A percentile compares a stretch with the other conserved stretches of the same genome.
phyloP scores from a whole-genome alignment of 78 protist species.

The Dictyostelium discoideum region DNA sequence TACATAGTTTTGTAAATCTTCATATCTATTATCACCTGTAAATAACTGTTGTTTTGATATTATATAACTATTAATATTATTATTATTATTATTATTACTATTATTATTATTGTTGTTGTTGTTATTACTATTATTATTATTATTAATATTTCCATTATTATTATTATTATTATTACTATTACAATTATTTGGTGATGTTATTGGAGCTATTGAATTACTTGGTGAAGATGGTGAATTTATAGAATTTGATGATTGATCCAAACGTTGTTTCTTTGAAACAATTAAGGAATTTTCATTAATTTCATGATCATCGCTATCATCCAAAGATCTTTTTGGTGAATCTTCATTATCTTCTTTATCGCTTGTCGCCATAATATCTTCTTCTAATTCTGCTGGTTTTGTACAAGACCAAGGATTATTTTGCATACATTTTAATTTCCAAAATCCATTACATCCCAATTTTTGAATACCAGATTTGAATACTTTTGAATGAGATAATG shows the following conservation, averaged over 20 bases:
- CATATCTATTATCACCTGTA: constrained; percentile 8
- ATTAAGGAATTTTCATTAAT: background rate
- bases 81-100: background rate
- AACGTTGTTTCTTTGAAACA: background rate
- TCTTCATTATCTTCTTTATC: constrained; percentile 13
- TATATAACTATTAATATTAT: background rate
- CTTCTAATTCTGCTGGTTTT: constrained; percentile 39
- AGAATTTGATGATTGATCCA: background rate
- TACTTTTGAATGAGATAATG: constrained; percentile 71
- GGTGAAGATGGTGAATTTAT: constrained; percentile 1
- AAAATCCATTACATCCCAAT: constrained; percentile 78
- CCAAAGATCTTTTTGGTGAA: background rate
- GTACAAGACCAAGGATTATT: constrained; percentile 62
- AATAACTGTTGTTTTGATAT: background rate
- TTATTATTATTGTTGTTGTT: background rate
- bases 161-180: background rate
- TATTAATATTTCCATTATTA: background rate
- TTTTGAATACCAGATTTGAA: constrained; percentile 71
- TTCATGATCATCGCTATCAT: background rate
- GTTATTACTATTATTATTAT: background rate
- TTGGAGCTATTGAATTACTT: background rate
- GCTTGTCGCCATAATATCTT: background rate
- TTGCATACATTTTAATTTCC: constrained; percentile 53
- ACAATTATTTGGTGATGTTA: background rate
- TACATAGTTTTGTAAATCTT: background rate